Evolutionary conservation across 768 basidiomycete species (phyloP).

Genomic region (Ephemerocybe angulata): DNA sequence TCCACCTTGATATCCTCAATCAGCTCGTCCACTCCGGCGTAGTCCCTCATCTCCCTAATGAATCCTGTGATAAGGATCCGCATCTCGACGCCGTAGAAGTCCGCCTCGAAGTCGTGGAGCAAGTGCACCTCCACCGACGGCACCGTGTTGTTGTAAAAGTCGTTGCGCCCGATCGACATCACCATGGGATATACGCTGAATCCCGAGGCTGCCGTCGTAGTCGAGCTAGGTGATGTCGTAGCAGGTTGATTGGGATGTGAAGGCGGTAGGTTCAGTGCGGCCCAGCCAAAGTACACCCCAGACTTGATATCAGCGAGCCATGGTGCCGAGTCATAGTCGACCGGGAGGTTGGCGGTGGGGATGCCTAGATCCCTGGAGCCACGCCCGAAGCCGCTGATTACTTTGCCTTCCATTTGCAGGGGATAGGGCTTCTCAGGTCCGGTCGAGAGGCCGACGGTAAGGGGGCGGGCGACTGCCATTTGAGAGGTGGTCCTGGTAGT

Average conservation of each 20-base stretch:
- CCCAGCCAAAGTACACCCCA: conserved; percentile 29
- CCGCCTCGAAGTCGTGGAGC: conserved; percentile 23
- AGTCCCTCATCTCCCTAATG: conserved; percentile 21
- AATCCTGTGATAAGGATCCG: conserved; percentile 20
- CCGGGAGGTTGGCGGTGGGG: conserved; percentile 25
- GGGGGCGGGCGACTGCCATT: no score
- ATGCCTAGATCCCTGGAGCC: conserved; percentile 19
- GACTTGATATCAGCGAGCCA: conserved; percentile 23
- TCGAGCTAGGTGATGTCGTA: no score
- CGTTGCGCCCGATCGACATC: conserved; percentile 27
- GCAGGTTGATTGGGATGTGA: conserved; percentile 17
- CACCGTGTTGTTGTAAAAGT: conserved; percentile 22
- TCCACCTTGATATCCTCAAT: conserved; percentile 25
- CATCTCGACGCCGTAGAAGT: conserved; percentile 30
- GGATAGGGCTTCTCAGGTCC: conserved; percentile 17
- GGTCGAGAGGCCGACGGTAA: conserved; percentile 7
- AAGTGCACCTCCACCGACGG: conserved; percentile 27
- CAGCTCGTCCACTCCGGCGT: conserved; percentile 16
- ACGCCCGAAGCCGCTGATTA: conserved; percentile 21
- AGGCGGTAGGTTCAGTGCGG: conserved; percentile 17
- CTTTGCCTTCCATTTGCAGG: conserved; percentile 20
- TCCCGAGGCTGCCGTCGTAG: conserved; percentile 9
- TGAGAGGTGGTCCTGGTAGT: no score
- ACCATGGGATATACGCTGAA: conserved; percentile 28
- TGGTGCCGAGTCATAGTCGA: conserved; percentile 22